phyloP scores from a whole-genome alignment of 164 flowering plant species.

The Protea cynaroides region DNA sequence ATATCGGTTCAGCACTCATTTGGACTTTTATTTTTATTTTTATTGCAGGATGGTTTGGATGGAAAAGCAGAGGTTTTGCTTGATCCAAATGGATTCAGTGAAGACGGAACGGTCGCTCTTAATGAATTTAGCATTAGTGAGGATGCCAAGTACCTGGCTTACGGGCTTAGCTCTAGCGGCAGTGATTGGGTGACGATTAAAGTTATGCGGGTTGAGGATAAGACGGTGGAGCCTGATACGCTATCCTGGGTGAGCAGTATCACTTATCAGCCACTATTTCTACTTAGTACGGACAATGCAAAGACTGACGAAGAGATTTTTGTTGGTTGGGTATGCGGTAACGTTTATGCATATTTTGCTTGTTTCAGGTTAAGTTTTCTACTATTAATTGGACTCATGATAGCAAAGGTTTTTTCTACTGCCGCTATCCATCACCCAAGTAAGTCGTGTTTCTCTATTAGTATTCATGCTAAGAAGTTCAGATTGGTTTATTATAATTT shows the following conservation, averaged over 20 bases:
- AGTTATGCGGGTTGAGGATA: constrained; percentile 79
- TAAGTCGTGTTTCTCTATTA: constrained; percentile 27
- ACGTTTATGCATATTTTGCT: neutral
- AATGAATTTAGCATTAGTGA: constrained; percentile 49
- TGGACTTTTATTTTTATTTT: neutral
- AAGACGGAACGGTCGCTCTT: constrained; percentile 91
- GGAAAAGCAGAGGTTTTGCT: constrained; percentile 78
- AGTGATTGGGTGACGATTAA: constrained; percentile 97
- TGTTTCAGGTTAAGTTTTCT: constrained; percentile 82
- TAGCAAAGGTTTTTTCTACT: constrained; percentile 87
- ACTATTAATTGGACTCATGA: constrained; percentile 87
- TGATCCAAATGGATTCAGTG: constrained; percentile 89
- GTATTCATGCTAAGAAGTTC: neutral
- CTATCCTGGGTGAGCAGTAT: constrained; percentile 65
- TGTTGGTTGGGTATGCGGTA: neutral
- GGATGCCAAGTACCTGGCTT: constrained; percentile 89
- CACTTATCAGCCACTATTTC: no score
- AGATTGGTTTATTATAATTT: neutral
- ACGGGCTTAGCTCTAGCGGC: constrained; percentile 86
- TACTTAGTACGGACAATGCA: neutral
- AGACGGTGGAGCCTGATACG: constrained; percentile 53
- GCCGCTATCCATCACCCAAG: constrained; percentile 90
- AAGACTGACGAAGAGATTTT: neutral
- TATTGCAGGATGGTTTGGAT: constrained; percentile 71
- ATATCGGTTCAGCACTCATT: neutral